These are phyloP conservation scores for Podosphaera fusca DNA, from an alignment of 2,329 filamentous ascomycete species.

Conservation along the genomic window DNA sequence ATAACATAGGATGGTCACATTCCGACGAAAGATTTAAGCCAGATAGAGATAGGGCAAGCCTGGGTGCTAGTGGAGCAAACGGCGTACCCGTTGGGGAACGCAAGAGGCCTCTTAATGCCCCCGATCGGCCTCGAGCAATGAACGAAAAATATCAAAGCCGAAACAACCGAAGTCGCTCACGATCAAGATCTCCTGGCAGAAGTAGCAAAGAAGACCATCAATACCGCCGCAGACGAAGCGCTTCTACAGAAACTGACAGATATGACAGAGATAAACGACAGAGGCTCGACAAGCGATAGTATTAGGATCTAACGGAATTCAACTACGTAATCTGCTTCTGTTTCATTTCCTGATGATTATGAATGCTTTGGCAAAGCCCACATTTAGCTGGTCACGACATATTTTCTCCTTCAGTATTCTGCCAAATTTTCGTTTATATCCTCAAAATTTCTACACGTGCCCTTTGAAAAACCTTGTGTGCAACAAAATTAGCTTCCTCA, in stretches of 20 bases:
- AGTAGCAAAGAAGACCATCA: constrained; percentile 21
- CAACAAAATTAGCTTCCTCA: constrained; percentile 31
- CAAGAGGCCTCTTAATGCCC: constrained; percentile 12
- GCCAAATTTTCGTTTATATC: constrained; percentile 26
- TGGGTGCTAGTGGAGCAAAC: constrained; percentile 40
- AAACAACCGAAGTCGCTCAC: constrained; percentile 11
- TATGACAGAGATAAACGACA: constrained; percentile 37
- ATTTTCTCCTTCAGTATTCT: background rate
- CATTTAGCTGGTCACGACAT: too few species aligned
- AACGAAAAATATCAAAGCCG: constrained; percentile 15
- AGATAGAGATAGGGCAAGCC: constrained; percentile 30
- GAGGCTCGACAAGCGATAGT: constrained; percentile 23
- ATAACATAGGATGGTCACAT: constrained; percentile 19
- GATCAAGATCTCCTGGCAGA: constrained; percentile 30
- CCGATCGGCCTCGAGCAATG: constrained; percentile 14
- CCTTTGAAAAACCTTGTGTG: constrained; percentile 59
- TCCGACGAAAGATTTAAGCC: constrained; percentile 45
- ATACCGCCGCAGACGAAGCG: constrained; percentile 32
- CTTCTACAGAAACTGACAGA: constrained; percentile 27
- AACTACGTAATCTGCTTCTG: background rate
- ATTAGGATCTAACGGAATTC: background rate
- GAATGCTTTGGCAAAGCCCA: too few species aligned
- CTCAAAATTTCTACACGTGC: constrained; percentile 69
- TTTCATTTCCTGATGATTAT: too few species aligned
- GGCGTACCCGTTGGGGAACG: constrained; percentile 44